phyloP scores from a whole-genome alignment of 441 rosid genomes.

The Populus hybrid region DNA sequence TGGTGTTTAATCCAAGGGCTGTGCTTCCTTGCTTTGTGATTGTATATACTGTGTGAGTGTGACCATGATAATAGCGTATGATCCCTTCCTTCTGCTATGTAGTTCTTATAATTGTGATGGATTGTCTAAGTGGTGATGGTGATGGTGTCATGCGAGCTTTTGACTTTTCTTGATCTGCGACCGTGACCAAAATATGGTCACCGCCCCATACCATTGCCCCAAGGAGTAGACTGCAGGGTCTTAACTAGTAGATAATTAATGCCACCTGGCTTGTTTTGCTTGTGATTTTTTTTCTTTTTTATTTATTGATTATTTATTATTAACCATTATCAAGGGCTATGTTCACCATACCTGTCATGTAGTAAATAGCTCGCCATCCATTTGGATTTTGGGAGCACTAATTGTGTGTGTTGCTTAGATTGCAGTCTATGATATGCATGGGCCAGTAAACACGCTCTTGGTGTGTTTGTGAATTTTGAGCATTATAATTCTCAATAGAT shows the following conservation, averaged over 20 bases:
- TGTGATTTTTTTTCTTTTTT: neutral
- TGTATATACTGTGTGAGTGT: conserved; percentile 61
- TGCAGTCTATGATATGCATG: too few species aligned
- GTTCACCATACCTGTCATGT: neutral
- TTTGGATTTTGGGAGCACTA: too few species aligned
- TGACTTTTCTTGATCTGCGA: neutral
- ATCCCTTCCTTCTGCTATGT: neutral
- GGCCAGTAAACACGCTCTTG: too few species aligned
- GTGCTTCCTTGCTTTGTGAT: conserved; percentile 96
- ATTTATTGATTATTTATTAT: neutral
- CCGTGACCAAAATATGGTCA: neutral
- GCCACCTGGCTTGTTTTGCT: neutral
- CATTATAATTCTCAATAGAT: too few species aligned
- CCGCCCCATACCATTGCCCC: neutral
- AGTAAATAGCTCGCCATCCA: too few species aligned
- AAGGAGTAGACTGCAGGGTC: neutral
- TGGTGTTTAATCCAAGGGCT: conserved; percentile 93
- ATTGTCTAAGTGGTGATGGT: neutral
- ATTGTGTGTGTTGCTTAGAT: too few species aligned
- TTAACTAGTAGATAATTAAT: neutral
- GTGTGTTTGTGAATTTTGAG: too few species aligned
- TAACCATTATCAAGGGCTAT: neutral
- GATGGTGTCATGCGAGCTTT: neutral
- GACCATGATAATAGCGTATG: conserved; percentile 8
- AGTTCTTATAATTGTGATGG: neutral